Percentiles rank a stretch among this genome's conserved stretches.
phyloP scores from a whole-genome alignment of 768 basidiomycete species.

The Termitomyces sp. region DNA sequence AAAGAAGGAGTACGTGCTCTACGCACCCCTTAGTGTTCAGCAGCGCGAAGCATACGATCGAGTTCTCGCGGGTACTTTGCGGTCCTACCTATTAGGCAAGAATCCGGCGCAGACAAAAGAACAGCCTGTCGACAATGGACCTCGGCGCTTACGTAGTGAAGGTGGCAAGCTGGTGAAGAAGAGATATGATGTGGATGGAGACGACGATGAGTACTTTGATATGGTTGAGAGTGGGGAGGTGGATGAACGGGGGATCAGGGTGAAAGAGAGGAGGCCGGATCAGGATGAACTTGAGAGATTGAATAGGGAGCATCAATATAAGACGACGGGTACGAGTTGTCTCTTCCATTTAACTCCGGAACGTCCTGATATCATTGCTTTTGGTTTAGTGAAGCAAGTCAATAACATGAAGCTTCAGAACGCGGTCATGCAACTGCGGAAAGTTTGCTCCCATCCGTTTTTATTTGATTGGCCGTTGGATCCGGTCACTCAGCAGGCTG shows the following conservation, averaged over 20 bases:
- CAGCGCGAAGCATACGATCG: conserved; percentile 87
- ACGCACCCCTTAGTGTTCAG: conserved; percentile 77
- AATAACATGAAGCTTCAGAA: conserved; percentile 96
- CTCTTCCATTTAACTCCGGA: not conserved
- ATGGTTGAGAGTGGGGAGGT: conserved; percentile 48
- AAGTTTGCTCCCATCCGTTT: conserved; percentile 93
- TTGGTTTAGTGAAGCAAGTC: conserved; percentile 62
- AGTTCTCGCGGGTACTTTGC: conserved; percentile 66
- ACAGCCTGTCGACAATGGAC: conserved; percentile 14
- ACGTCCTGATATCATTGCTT: not conserved
- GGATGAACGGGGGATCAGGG: conserved; percentile 26
- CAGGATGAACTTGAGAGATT: conserved; percentile 43
- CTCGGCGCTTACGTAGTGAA: conserved; percentile 29
- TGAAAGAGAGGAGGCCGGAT: conserved; percentile 24
- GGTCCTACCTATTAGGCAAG: conserved; percentile 52
- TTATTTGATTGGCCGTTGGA: conserved; percentile 83
- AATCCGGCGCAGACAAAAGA: conserved; percentile 20
- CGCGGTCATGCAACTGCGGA: conserved; percentile 93
- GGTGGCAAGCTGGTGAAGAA: conserved; percentile 30
- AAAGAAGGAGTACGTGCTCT: conserved; percentile 92
- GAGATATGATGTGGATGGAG: conserved; percentile 52
- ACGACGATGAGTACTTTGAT: conserved; percentile 65
- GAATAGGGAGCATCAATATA: conserved; percentile 52
- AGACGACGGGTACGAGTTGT: conserved; percentile 49
- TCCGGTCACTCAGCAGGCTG: conserved; percentile 49